A percentile compares a stretch with the other conserved stretches of the same genome.
These are phyloP conservation scores for Sinapis alba DNA, from an alignment of 441 rosid species.

Conservation along the genomic window DNA sequence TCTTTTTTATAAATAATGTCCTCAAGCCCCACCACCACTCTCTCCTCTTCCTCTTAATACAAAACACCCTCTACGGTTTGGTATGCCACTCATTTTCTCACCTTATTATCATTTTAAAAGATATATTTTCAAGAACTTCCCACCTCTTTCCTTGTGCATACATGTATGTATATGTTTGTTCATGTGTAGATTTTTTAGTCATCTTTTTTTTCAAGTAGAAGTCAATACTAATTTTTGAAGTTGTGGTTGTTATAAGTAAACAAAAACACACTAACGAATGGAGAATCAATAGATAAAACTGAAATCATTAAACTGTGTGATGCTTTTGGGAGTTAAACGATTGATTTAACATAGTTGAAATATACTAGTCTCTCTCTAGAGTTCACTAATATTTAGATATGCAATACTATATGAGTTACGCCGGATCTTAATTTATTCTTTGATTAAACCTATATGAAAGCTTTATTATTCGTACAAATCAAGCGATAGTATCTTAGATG, in stretches of 20 bases:
- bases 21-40: conserved; percentile 36
- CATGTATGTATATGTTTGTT: conserved; percentile 21
- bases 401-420: conserved; percentile 6
- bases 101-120: neutral
- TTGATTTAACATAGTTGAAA: conserved; percentile 6
- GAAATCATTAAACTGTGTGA: neutral
- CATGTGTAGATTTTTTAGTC: neutral
- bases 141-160: neutral
- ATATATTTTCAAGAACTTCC: conserved; percentile 12
- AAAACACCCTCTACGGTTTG: conserved; percentile 28
- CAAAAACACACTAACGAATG: conserved; percentile 9
- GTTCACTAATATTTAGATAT: conserved; percentile 3
- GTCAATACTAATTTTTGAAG: neutral
- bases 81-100: conserved; percentile 39
- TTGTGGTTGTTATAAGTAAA: conserved; percentile 2
- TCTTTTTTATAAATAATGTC: conserved; percentile 11
- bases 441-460: conserved; percentile 17
- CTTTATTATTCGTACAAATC: conserved; percentile 3
- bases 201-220: neutral
- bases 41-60: conserved; percentile 23
- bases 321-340: neutral
- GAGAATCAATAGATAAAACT: neutral
- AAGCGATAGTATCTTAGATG: conserved; percentile 14
- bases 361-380: neutral
- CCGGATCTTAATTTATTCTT: neutral